phyloP scores from a whole-genome alignment of 768 basidiomycete genomes.

The Mycena sanguinolenta region DNA sequence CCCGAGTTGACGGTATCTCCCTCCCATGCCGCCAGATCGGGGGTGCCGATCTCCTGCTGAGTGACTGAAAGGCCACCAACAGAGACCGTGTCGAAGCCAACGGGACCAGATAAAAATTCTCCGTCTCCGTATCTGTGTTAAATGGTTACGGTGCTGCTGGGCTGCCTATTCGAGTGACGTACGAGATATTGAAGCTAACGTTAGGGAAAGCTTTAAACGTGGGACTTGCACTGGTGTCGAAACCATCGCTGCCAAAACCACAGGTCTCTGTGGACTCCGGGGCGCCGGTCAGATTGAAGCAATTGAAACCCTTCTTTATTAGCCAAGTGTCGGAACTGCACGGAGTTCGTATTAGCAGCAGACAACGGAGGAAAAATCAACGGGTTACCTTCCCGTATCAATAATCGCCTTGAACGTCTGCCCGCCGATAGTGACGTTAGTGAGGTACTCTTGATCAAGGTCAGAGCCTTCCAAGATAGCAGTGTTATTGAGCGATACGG shows the following conservation, averaged over 20 bases:
- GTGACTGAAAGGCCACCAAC: constrained; percentile 37
- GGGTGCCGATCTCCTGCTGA: constrained; percentile 36
- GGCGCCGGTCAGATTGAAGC: constrained; percentile 34
- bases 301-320: constrained; percentile 37
- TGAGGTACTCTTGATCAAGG: constrained; percentile 37
- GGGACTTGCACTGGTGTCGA: constrained; percentile 33
- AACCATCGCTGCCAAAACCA: constrained; percentile 39
- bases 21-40: constrained; percentile 34
- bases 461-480: constrained; percentile 32
- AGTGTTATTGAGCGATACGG: constrained; percentile 4
- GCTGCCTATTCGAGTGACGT: background rate
- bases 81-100: constrained; percentile 40
- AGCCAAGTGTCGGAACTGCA: constrained; percentile 42
- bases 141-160: background rate
- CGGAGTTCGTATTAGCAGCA: background rate
- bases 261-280: constrained; percentile 30
- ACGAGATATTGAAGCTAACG: constrained; percentile 42
- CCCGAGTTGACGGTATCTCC: constrained; percentile 39
- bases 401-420: constrained; percentile 36
- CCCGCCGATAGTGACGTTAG: constrained; percentile 36
- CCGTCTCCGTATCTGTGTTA: background rate
- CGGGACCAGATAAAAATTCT: constrained; percentile 37
- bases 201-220: constrained; percentile 35
- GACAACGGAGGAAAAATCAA: background rate
- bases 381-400: constrained; percentile 35